A percentile compares a stretch with the other conserved stretches of the same genome.
Evolutionary conservation across 1,139 yeast species (phyloP).

Genomic region (Taphrina populina): DNA sequence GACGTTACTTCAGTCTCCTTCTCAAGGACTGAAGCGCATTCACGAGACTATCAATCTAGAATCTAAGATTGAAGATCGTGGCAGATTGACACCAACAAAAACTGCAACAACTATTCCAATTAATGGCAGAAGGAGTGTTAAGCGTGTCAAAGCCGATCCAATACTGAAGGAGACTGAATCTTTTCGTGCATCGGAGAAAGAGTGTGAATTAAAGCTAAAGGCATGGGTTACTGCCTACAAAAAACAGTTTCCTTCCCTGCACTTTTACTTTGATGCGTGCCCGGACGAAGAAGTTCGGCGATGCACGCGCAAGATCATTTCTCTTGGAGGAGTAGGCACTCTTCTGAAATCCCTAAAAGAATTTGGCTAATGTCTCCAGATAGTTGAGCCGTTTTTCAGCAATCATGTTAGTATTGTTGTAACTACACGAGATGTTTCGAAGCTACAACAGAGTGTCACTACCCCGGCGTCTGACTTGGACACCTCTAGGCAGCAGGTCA

Average conservation of each 20-base stretch:
- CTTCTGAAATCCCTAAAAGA: neutral
- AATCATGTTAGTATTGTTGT: constrained; percentile 77
- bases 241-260: constrained; percentile 67
- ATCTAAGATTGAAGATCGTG: neutral
- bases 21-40: neutral
- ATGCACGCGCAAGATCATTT: constrained; percentile 43
- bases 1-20: neutral
- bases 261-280: constrained; percentile 72
- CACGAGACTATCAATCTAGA: neutral
- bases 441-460: too few species aligned
- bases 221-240: constrained; percentile 82
- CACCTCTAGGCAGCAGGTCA: too few species aligned
- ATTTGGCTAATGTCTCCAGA: constrained; percentile 40
- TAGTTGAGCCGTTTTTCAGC: constrained; percentile 71
- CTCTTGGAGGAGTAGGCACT: constrained; percentile 44
- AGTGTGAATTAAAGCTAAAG: constrained; percentile 8
- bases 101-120: neutral
- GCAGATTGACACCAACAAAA: constrained; percentile 9
- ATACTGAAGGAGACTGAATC: constrained; percentile 6
- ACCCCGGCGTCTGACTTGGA: too few species aligned
- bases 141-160: constrained; percentile 12
- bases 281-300: constrained; percentile 51
- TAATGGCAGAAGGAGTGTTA: constrained; percentile 13
- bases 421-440: constrained; percentile 52
- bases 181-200: constrained; percentile 4